phyloP scores from a whole-genome alignment of 352 stramenopile genomes.

The Albugo laibachii region DNA sequence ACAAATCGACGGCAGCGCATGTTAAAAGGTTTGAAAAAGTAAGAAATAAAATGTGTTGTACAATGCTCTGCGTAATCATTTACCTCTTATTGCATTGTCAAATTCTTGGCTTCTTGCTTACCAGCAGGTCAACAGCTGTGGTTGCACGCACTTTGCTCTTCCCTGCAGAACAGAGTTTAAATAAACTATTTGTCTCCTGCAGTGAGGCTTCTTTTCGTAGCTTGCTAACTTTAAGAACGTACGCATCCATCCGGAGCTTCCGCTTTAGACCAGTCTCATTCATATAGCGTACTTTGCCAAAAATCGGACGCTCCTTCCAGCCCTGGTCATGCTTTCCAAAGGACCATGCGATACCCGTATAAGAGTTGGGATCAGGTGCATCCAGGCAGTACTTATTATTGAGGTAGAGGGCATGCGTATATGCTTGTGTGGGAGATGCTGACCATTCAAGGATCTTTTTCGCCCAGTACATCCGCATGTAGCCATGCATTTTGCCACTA shows the following conservation, averaged over 20 bases:
- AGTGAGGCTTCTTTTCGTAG: conserved; percentile 2
- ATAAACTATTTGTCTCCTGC: not conserved
- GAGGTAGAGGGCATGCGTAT: conserved; percentile 85
- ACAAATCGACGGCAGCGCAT: conserved; percentile 73
- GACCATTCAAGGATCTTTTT: conserved; percentile 99
- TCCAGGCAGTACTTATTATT: conserved; percentile 99
- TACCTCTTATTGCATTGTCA: not conserved
- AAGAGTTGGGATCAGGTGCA: conserved; percentile 91
- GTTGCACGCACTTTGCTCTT: too few relatives aligned
- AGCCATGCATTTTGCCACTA: conserved; percentile 85
- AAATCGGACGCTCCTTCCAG: conserved; percentile 90
- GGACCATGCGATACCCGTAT: conserved; percentile 60
- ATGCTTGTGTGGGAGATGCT: conserved; percentile 68
- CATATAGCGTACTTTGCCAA: conserved; percentile 99
- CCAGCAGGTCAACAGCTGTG: too few relatives aligned
- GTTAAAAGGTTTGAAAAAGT: conserved; percentile 79
- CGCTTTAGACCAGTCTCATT: conserved; percentile 95
- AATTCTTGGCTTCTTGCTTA: not conserved
- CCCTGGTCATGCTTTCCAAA: conserved; percentile 94
- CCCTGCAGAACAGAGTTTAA: too few relatives aligned
- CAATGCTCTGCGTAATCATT: not conserved
- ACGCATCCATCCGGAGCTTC: conserved; percentile 93
- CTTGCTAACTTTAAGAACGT: conserved; percentile 34
- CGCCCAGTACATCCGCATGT: conserved; percentile 98
- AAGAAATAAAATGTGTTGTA: conserved; percentile 14